phyloP scores from a whole-genome alignment of 768 basidiomycete genomes.

The Auriculariales sp. region DNA sequence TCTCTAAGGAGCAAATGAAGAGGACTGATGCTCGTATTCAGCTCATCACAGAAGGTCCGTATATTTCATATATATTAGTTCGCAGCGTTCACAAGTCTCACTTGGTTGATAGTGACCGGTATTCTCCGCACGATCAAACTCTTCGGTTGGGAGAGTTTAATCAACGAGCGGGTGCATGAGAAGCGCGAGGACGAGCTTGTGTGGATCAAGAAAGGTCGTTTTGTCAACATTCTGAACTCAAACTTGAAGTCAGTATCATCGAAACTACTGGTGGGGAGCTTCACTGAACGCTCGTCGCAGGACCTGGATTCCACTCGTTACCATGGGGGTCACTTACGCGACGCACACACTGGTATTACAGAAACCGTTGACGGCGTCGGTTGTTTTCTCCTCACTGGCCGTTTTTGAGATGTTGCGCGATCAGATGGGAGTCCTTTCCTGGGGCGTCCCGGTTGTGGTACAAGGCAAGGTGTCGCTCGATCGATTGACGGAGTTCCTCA shows the following conservation, averaged over 20 bases:
- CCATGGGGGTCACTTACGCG: neutral
- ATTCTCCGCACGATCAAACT: slow-evolving; percentile 24
- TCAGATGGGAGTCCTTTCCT: slow-evolving; percentile 25
- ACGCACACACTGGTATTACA: neutral
- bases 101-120: slow-evolving; percentile 4
- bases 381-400: slow-evolving; percentile 20
- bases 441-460: slow-evolving; percentile 17
- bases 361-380: neutral
- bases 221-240: slow-evolving; percentile 32
- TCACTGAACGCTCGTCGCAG: slow-evolving; percentile 16
- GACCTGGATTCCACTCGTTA: slow-evolving; percentile 12
- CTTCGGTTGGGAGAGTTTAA: slow-evolving; percentile 24
- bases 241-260: slow-evolving; percentile 24
- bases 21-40: slow-evolving; percentile 23
- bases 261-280: neutral
- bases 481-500: slow-evolving; percentile 35
- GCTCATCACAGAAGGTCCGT: slow-evolving; percentile 18
- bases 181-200: slow-evolving; percentile 21
- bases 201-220: slow-evolving; percentile 36
- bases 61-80: neutral
- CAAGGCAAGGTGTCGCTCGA: slow-evolving; percentile 44
- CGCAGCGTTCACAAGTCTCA: neutral
- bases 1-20: slow-evolving; percentile 19
- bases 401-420: slow-evolving; percentile 50
- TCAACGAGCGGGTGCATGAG: slow-evolving; percentile 16